Conservation (phyloP, 2,329 filamentous ascomycete species). For the Parafenestella ontariensis region DNA sequence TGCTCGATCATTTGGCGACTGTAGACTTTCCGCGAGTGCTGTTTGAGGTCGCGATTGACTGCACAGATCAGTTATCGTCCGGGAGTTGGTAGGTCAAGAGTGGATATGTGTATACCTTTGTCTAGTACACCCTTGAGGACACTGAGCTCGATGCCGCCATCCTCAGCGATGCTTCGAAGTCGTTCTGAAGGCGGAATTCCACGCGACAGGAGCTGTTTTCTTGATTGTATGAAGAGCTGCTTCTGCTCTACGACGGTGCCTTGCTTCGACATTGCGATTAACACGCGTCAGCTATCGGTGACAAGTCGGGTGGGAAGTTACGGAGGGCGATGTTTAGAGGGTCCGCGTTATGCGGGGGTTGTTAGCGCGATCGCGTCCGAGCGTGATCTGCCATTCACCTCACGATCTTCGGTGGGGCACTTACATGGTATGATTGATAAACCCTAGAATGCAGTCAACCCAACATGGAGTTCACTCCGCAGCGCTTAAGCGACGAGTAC, state of each 20-base stretch:
- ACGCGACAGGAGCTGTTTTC: slow-evolving; percentile 69
- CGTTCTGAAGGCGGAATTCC: slow-evolving; percentile 63
- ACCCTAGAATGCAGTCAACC: too few species aligned
- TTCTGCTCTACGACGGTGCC: slow-evolving; percentile 65
- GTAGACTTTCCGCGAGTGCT: slow-evolving; percentile 71
- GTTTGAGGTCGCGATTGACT: slow-evolving; percentile 69
- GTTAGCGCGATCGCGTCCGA: slow-evolving; percentile 1
- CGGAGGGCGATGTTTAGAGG: neutral
- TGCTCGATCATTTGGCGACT: slow-evolving; percentile 72
- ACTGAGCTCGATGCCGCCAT: slow-evolving; percentile 56
- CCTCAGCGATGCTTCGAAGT: slow-evolving; percentile 60
- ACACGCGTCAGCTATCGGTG: neutral
- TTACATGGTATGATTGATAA: too few species aligned
- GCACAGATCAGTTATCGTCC: neutral
- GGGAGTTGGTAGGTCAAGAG: neutral
- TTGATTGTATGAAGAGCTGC: slow-evolving; percentile 67
- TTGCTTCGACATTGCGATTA: slow-evolving; percentile 28
- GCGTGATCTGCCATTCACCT: neutral
- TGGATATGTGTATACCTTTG: slow-evolving; percentile 51
- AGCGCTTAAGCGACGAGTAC: too few species aligned
- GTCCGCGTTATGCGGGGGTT: slow-evolving; percentile 2
- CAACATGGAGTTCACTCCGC: too few species aligned
- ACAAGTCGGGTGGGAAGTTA: neutral
- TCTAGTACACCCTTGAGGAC: slow-evolving; percentile 59
- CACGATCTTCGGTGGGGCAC: neutral